phyloP scores from a whole-genome alignment of 306 rosid genomes.

The Potentilla sterilis region DNA sequence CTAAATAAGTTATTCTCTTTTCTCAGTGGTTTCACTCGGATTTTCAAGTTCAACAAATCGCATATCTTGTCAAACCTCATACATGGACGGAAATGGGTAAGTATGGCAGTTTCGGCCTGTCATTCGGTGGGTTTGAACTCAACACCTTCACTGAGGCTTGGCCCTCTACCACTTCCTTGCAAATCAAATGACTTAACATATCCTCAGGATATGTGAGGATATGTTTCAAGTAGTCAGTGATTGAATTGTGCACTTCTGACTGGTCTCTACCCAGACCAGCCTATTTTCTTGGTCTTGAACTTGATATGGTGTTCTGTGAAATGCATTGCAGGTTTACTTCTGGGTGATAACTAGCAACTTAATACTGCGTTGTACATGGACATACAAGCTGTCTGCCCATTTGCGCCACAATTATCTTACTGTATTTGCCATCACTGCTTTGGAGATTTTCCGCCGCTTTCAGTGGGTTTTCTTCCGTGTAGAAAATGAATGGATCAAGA shows the following conservation, averaged over 20 bases:
- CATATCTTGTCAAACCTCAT: conserved; percentile 54
- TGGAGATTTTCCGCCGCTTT: conserved; percentile 95
- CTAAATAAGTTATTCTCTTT: conserved; percentile 25
- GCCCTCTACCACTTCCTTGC: neutral
- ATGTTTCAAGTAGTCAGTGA: neutral
- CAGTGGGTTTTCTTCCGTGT: conserved; percentile 98
- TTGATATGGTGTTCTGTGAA: neutral
- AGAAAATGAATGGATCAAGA: conserved; percentile 88
- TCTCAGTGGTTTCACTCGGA: conserved; percentile 81
- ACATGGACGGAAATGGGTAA: conserved; percentile 83
- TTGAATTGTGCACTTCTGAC: neutral
- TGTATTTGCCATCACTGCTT: conserved; percentile 68
- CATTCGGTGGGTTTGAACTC: neutral
- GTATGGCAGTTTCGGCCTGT: conserved; percentile 2
- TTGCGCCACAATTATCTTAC: conserved; percentile 96
- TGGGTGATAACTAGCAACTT: conserved; percentile 97
- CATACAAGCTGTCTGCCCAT: conserved; percentile 98
- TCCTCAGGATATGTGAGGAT: neutral
- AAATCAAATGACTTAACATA: neutral
- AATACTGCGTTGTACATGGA: conserved; percentile 94
- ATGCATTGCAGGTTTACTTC: conserved; percentile 68
- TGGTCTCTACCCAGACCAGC: neutral
- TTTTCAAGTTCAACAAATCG: conserved; percentile 77
- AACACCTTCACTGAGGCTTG: conserved; percentile 8
- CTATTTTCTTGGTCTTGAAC: neutral